Evolutionary conservation across 192 early-diverging fungal species (phyloP), one percentile per base, ranked within the genome.

Genomic region (Powellomyces hirtus): DNA sequence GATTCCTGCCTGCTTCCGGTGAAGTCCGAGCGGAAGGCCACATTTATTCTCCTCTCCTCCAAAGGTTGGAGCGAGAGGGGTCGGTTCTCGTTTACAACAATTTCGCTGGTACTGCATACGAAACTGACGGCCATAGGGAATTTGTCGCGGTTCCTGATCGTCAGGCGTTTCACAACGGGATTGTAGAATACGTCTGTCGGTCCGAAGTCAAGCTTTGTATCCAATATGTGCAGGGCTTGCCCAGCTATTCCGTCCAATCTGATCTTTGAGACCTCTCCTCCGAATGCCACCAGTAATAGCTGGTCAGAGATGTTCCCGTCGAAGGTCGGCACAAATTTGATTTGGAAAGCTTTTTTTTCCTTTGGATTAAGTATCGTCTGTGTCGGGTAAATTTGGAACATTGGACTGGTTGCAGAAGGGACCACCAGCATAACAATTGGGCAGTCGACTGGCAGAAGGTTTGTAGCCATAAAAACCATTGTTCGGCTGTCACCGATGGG

Each of bases 161-260:
- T 75, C 38, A 81, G 27, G n/a, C 60, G 36, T 16, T 75, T 76
- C 10, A 57, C 59, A 27, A 79, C 77, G 10, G 71, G 1, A 31
- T 55, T 64, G 53, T 76, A 84, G 61, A 71, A 79, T 18, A 83
- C 80, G 58, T 87, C 85, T 26, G 80, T 81, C 0, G 83, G 75
- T 2, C 84, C 83, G 59, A 83, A 83, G 59, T 83, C 81, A 34
- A 87, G 36, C 62, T 83, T 81, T 13, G 53, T 45, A 30, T 82
- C 80, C 22, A 78, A 22, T 3, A 79, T 40, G 29, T 49, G 64
- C 29, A 87, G 45, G 27, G 81, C 45, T 16, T 71, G 29, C 16
- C 74, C 73, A 16, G 58, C 55, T 2, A 59, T 29, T 20, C 64
- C 85, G 45, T 44, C 31, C 27, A 63, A 30, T 4, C 33, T 22